Evolutionary conservation across 129 eudicot species (phyloP).

Genomic region (Centella asiatica): DNA sequence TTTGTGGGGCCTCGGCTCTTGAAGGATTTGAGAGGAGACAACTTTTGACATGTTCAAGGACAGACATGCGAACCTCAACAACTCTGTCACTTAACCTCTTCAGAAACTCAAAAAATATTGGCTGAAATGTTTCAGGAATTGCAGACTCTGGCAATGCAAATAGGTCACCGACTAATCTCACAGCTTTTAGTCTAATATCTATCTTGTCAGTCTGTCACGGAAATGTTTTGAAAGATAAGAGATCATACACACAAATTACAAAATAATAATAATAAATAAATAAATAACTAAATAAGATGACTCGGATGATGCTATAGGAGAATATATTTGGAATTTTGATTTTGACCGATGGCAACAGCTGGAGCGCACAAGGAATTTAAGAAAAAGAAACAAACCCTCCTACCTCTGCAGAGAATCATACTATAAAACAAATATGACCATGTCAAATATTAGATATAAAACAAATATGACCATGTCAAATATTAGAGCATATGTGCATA

Average conservation of each 20-base stretch:
- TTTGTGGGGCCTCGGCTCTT: slow-evolving; percentile 69
- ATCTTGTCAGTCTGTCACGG: slow-evolving; percentile 60
- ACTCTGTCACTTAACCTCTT: slow-evolving; percentile 71
- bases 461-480: neutral
- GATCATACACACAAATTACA: slow-evolving; percentile 12
- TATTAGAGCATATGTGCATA: neutral
- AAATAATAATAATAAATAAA: neutral
- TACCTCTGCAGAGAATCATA: too few species aligned
- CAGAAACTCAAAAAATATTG: slow-evolving; percentile 69
- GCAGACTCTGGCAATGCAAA: slow-evolving; percentile 59
- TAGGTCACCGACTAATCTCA: slow-evolving; percentile 73
- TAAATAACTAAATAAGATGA: neutral
- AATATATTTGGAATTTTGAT: too few species aligned
- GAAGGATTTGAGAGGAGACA: slow-evolving; percentile 71
- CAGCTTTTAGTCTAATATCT: slow-evolving; percentile 71
- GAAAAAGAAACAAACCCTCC: too few species aligned
- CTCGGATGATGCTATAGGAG: too few species aligned
- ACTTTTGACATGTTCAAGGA: slow-evolving; percentile 55
- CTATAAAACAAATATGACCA: too few species aligned
- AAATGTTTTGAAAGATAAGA: slow-evolving; percentile 13
- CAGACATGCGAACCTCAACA: slow-evolving; percentile 75
- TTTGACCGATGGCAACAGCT: too few species aligned
- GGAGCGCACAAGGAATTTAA: too few species aligned
- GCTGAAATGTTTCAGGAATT: slow-evolving; percentile 57
- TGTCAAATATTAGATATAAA: too few species aligned